Base-by-base conservation (phyloP, 306 rosid species). In the Arachis stenosperma region DNA sequence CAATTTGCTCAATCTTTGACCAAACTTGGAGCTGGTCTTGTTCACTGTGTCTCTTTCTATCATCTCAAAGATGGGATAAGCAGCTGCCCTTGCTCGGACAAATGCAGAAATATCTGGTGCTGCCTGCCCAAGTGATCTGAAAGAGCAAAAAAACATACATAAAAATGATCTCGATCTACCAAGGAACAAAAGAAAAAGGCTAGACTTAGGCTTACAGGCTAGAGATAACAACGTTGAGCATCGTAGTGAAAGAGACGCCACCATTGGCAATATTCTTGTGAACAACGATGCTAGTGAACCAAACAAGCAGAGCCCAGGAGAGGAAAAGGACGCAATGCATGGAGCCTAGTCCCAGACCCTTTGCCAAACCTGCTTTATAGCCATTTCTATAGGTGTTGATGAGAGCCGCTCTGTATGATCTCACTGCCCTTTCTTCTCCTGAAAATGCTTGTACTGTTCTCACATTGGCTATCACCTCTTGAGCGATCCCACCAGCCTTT, bases 371-470 rank as follows among this genome's bases (percentile, higher is more conserved):
- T 22, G 91, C 88, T 68, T 87, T 92, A 66, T 79, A 65, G 51
- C 98, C 98, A 67, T 88, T 86, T 66, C 50, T 75, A 82, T 90
- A 90, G 4, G 98, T 90, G 13, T 75, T 79, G 61, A 70, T 78
- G 1, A 90, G 84, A 62, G 98, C 93, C 40, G 42, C 83, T 71
- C 70, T 90, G 85, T 92, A 92, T 67, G 85, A 83, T 62, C 79
- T 86, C 46, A 90, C 90, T 6, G 97, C 96, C 59, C 75, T 86
- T 65, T 90, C 93, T 76, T 92, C 98, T 71, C 95, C 97, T 50
- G 87, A 86, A 87, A 92, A 92, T 80, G 98, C 96, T 78, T 92
- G 98, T 6, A 92, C 97, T 8, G 96, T 92, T 78, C 98, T 84
- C 3, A 92, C 98, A 66, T 92, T 92, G 64, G 93, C 92, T 37